Percentiles rank a stretch among this genome's conserved stretches.
phyloP scores from a whole-genome alignment of 257 asterid genomes.

The Perilla frutescens region DNA sequence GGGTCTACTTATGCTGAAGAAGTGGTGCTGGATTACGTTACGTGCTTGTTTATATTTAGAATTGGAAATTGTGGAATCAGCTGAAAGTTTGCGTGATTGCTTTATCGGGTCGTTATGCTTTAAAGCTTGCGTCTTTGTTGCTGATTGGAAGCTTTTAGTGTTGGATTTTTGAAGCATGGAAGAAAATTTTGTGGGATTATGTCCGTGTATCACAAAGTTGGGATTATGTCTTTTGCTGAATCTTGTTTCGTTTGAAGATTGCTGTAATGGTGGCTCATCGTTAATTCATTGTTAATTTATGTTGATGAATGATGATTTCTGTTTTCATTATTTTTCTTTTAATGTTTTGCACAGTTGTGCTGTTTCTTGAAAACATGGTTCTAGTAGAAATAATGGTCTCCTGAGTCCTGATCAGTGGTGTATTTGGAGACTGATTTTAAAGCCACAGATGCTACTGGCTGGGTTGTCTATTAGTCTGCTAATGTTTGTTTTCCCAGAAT shows the following conservation, averaged over 20 bases:
- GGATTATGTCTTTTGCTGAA: not conserved
- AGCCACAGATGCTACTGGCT: constrained; percentile 16
- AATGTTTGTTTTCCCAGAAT: constrained; percentile 24
- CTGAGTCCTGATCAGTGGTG: not conserved
- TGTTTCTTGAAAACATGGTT: constrained; percentile 25
- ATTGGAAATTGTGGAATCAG: constrained; percentile 10
- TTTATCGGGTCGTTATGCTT: not conserved
- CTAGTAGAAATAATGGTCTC: constrained; percentile 4
- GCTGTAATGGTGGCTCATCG: not conserved
- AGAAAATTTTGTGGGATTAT: not conserved
- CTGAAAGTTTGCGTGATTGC: constrained; percentile 17
- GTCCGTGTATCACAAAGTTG: not conserved
- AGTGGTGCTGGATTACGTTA: not conserved
- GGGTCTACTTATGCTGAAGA: constrained; percentile 19
- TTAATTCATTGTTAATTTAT: not conserved
- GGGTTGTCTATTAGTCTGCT: constrained; percentile 9
- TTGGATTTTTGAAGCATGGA: not conserved
- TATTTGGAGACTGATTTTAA: constrained; percentile 12
- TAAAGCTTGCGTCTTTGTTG: constrained; percentile 1
- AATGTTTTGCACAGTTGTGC: not conserved
- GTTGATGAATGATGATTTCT: not conserved
- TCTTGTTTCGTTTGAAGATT: constrained; percentile 20
- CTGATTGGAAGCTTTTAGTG: constrained; percentile 24
- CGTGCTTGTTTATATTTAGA: not conserved
- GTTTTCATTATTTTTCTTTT: not conserved